Conservation (phyloP, 148 eudicot genomes). For the Camellia sinensis region DNA sequence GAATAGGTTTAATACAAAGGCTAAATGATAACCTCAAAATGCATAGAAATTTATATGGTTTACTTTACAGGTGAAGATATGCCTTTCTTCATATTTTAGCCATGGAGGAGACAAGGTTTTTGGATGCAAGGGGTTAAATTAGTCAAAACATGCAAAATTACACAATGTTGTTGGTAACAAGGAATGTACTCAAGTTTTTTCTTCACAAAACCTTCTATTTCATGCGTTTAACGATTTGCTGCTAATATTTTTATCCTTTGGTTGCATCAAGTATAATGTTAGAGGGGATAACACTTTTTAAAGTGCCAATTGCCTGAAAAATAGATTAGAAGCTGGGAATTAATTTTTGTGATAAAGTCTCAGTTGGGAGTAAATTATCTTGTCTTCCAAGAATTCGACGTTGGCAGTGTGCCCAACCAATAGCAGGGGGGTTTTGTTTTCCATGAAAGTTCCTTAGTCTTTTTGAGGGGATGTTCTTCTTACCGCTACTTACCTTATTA, state of each 20-base stretch:
- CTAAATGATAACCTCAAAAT: background rate
- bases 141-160: background rate
- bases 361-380: background rate
- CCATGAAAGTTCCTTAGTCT: too few relatives aligned
- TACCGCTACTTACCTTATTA: too few relatives aligned
- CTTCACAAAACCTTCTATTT: background rate
- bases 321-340: background rate
- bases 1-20: background rate
- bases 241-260: background rate
- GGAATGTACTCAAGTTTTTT: background rate
- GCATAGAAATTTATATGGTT: background rate
- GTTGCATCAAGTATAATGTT: background rate
- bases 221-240: background rate
- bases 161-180: background rate
- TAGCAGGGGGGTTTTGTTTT: too few relatives aligned
- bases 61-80: background rate
- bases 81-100: background rate
- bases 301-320: background rate
- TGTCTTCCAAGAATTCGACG: background rate
- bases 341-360: too few relatives aligned
- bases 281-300: background rate
- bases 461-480: too few relatives aligned
- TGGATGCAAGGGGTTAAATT: background rate
- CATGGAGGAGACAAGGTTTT: background rate
- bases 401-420: too few relatives aligned